These are phyloP conservation scores for Carnegiea gigantea DNA, from an alignment of 179 eudicot genomes.

Conservation along the genomic window DNA sequence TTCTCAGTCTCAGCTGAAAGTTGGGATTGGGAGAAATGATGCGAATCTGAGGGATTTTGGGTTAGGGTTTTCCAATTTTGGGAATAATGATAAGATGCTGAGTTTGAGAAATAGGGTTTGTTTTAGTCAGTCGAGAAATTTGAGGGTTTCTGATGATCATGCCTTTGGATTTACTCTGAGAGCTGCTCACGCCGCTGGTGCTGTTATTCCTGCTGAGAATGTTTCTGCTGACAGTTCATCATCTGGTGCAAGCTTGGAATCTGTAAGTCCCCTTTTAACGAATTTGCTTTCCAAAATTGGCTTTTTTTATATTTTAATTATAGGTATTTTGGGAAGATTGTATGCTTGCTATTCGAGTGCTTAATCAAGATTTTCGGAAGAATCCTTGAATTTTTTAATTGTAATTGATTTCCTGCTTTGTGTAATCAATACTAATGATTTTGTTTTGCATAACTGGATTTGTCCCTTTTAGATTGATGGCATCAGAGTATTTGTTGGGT, in stretches of 20 bases:
- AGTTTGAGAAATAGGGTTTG: slow-evolving; percentile 24
- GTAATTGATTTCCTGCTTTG: not conserved
- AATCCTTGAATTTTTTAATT: not conserved
- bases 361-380: not conserved
- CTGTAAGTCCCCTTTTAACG: slow-evolving; percentile 30
- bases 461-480: slow-evolving; percentile 43
- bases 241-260: slow-evolving; percentile 17
- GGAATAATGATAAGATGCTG: slow-evolving; percentile 8
- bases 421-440: not conserved
- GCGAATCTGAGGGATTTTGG: slow-evolving; percentile 18
- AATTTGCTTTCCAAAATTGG: not conserved
- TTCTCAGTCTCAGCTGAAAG: slow-evolving; percentile 39
- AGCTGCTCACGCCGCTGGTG: slow-evolving; percentile 28
- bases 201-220: slow-evolving; percentile 15
- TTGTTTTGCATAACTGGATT: not conserved
- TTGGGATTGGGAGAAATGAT: slow-evolving; percentile 7
- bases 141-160: not conserved
- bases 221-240: slow-evolving; percentile 10
- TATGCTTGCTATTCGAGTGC: too few species aligned
- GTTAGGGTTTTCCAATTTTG: slow-evolving; percentile 24
- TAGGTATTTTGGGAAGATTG: not conserved
- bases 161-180: slow-evolving; percentile 18
- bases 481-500: slow-evolving; percentile 62
- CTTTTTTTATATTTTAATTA: not conserved
- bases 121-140: slow-evolving; percentile 22